Evolutionary conservation across 2,329 filamentous ascomycete genomes (phyloP).

Genomic region (Acephala macrosclerotiorum): DNA sequence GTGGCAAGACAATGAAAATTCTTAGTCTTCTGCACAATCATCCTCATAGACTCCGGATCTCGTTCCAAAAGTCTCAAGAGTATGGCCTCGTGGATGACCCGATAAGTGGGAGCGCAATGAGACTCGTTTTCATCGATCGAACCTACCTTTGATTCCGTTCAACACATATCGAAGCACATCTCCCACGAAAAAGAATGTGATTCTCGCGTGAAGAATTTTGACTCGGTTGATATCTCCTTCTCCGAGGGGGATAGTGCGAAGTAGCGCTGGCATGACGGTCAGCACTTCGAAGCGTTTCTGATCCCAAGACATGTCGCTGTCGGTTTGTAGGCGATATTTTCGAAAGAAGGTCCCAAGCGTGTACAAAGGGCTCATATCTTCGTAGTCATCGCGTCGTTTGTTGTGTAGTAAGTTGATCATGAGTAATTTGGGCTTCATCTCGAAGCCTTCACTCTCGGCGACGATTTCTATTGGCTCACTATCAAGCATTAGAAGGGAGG

Average conservation of each 20-base stretch:
- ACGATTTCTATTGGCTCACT: conserved; percentile 17
- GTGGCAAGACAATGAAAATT: conserved; percentile 13
- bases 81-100: conserved; percentile 15
- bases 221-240: background rate
- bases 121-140: no score
- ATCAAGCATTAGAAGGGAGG: background rate
- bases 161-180: conserved; percentile 1
- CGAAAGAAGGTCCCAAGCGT: conserved; percentile 9
- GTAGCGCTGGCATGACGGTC: background rate
- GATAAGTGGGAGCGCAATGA: no score
- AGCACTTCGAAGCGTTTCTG: conserved; percentile 1
- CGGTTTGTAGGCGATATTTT: conserved; percentile 17
- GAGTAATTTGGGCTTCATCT: conserved; percentile 13
- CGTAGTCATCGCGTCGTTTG: conserved; percentile 11
- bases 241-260: background rate
- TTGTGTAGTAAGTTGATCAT: conserved; percentile 18
- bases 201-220: background rate
- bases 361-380: background rate
- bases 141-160: background rate
- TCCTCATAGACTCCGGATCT: conserved; percentile 2
- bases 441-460: background rate
- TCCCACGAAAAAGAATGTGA: conserved; percentile 6
- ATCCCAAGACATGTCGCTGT: conserved; percentile 1
- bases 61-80: conserved; percentile 4
- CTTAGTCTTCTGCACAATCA: conserved; percentile 15